Percentiles rank a stretch among this genome's conserved stretches.
phyloP scores from a whole-genome alignment of 352 stramenopile species.

The Globisporangium spiculum region DNA sequence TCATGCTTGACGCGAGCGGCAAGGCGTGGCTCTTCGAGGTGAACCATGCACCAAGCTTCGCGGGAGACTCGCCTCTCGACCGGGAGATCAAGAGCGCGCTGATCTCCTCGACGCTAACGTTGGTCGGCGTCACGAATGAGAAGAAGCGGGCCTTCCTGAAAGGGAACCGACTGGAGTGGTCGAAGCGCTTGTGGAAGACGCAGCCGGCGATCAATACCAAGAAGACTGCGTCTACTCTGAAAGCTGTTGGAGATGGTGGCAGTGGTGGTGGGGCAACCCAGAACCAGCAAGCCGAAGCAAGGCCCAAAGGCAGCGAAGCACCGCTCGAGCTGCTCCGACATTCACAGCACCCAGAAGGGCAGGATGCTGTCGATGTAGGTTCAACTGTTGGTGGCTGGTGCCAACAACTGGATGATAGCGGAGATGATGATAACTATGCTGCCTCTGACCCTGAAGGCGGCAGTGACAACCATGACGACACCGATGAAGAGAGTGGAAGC shows the following conservation, averaged over 20 bases:
- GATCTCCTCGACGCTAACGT: constrained; percentile 30
- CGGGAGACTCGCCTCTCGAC: constrained; percentile 35
- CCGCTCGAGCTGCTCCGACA: background rate
- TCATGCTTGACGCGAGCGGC: constrained; percentile 37
- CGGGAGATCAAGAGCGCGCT: constrained; percentile 36
- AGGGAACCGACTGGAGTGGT: constrained; percentile 27
- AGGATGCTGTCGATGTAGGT: background rate
- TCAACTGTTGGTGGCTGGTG: background rate
- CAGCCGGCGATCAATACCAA: background rate
- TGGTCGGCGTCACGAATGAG: constrained; percentile 39
- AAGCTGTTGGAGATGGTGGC: background rate
- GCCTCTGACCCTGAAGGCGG: constrained; percentile 6
- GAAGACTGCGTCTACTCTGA: background rate
- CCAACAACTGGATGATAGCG: background rate
- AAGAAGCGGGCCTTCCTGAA: constrained; percentile 32
- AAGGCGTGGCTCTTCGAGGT: constrained; percentile 48
- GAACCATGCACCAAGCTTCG: constrained; percentile 49
- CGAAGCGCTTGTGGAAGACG: constrained; percentile 31
- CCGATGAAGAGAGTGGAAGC: constrained; percentile 12
- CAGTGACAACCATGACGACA: constrained; percentile 9
- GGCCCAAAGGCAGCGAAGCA: constrained; percentile 4
- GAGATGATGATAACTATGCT: constrained; percentile 1
- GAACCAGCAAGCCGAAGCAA: background rate
- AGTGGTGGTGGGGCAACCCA: constrained; percentile 1
- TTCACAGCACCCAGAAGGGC: background rate